Evolutionary conservation across 768 basidiomycete genomes (phyloP), one percentile per base, ranked within the genome.

Genomic region (Boletus bicolor): DNA sequence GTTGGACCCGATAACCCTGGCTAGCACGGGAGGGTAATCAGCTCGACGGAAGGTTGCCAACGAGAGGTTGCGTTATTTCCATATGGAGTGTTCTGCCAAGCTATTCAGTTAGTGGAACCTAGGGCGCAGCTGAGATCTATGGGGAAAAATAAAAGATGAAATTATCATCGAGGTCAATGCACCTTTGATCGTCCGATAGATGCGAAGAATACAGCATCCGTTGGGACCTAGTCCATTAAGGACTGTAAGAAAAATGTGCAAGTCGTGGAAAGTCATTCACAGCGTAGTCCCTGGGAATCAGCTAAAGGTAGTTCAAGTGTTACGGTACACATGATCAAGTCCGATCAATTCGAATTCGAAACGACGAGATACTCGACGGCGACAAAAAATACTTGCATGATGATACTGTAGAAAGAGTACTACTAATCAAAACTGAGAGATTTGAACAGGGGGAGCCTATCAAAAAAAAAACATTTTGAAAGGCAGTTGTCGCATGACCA

Each of bases 341-440:
- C 48, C 17, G 30, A 32, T 47, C 34, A 51, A 55, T 51, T 55
- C 39, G 15, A 47, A 51, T 32, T 51, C 54, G 39, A 17, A 47
- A 53, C 36, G 44, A 64, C 46, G 44, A 49, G 44, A 36, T 28
- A 44, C 28, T 24, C 42, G 12, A 41, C 12, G 42, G 6, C 7
- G 17, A 55, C 37, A 49, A 56, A 39, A 17, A 35, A 15, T 12
- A 28, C 43, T 51, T 55, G 53, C 38, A 64, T 55, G 56, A 35
- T 36, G 37, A 49, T 24, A 51, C 43, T 36, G 32, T 42, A 42
- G 38, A 47, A 54, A 48, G 34, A 46, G 26, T 51, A 42, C 35
- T 51, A 38, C 43, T 35, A 32, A 50, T 30, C 28, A 21, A 53
- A 54, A 15, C 0, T 7, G 42, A 44, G 35, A 37, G n/a, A 36